Evolutionary conservation across 345 rosid species (phyloP).

Genomic region (Eucalyptus erythrocorys): DNA sequence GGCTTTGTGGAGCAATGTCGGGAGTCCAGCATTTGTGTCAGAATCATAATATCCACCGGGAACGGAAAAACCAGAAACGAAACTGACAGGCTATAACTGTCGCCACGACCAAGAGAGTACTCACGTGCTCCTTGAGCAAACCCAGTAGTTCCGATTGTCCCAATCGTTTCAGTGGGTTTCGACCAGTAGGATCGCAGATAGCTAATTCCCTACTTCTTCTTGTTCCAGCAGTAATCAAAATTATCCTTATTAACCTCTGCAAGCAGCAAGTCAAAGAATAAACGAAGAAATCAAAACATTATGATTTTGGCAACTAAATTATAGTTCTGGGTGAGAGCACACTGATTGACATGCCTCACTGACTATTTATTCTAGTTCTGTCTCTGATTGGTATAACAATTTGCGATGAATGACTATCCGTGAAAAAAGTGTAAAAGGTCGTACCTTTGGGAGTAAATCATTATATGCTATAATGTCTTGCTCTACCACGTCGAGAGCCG

Average conservation of each 20-base stretch:
- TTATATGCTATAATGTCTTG: rapidly evolving
- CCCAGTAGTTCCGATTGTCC: rapidly evolving
- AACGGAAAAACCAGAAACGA: not conserved
- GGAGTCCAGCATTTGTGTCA: not conserved
- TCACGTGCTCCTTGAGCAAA: rapidly evolving
- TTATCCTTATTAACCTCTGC: rapidly evolving
- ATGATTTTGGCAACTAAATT: not conserved
- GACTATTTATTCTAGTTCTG: no score
- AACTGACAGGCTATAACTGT: not conserved
- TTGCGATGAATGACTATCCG: no score
- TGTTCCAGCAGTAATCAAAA: rapidly evolving
- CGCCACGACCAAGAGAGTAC: not conserved
- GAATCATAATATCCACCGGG: not conserved
- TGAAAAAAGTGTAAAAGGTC: not conserved
- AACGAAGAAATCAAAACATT: no score
- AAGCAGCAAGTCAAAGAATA: not conserved
- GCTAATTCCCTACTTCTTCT: not conserved
- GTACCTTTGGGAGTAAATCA: not conserved
- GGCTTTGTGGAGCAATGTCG: not conserved
- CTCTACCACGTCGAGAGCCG: no score
- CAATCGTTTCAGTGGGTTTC: rapidly evolving
- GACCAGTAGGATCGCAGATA: no score
- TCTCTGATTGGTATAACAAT: no score
- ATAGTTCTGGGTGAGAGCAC: not conserved
- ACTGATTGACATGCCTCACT: not conserved